Evolutionary conservation across 1,139 yeast genomes (phyloP), one percentile per base, ranked within the genome.

Genomic region (Suhomyces bribrorum): DNA sequence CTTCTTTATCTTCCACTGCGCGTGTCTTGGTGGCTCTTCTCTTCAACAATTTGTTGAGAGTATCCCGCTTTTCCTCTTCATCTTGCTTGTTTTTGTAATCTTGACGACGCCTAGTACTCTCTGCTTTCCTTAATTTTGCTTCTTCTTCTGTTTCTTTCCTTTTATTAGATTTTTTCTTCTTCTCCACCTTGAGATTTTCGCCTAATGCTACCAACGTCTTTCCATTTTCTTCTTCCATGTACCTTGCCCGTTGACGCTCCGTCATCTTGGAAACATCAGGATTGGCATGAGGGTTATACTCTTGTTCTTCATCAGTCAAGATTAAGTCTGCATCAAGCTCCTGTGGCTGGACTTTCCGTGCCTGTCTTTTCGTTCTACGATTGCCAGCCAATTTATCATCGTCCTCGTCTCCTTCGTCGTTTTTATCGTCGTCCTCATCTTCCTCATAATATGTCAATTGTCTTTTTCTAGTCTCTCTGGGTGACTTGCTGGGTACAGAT

Each of bases 21-120:
- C 84, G 66, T 0, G 82, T 77, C 60, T 83, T 81, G 24, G 74
- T 75, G 28, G 96, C 96, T 46, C 96, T 73, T 60, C 92, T 81
- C 61, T 87, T 85, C 47, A 92, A 69, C 43, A 92, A 67, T 57
- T 86, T 87, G 59, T 89, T 90, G 47, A 92, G 72, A 0, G 97
- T 90, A 49, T 89, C 97, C 53, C 83, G 79, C 59, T 92, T 92
- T 60, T 92, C 98, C 59, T 88, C 97, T 55, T 89, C 97, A 28
- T 87, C 66, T 46, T 85, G 80, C 63, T 85, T 83, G 53, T 83
- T 90, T 48, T 85, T 83, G 54, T 89, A 76, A 55, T 92, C 92
- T 59, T 86, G 86, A 48, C 98, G 75, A 59, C 90, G 79, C 50
- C 98, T 77, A 0, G 97, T 92, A 54, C 80, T 83, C 56, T 92